phyloP scores from a whole-genome alignment of 306 rosid species.

The Pachyrhizus erosus region DNA sequence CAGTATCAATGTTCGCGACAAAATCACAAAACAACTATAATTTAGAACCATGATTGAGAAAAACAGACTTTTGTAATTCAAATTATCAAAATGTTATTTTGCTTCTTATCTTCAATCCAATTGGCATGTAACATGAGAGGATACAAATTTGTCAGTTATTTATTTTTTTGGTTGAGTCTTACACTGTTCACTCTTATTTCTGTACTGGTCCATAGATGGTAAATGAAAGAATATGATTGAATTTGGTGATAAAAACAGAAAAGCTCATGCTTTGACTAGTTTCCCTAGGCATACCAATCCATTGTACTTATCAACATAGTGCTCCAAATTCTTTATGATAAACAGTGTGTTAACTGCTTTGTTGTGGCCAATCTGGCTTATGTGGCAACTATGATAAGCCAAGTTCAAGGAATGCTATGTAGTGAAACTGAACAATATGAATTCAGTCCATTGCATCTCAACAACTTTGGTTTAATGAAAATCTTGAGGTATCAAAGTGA shows the following conservation, averaged over 20 bases:
- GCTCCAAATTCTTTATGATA: slow-evolving; percentile 20
- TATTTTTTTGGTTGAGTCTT: not conserved
- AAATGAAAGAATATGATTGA: slow-evolving; percentile 15
- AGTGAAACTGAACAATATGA: slow-evolving; percentile 14
- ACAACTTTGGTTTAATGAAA: not conserved
- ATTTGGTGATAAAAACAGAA: not conserved
- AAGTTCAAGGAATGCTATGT: slow-evolving; percentile 1
- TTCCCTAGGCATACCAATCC: not conserved
- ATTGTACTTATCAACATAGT: not conserved
- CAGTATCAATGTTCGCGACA: no score
- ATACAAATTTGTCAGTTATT: slow-evolving; percentile 20
- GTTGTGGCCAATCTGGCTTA: not conserved
- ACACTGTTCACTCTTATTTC: not conserved
- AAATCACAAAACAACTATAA: no score
- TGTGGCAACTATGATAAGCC: not conserved
- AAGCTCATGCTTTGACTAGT: slow-evolving; percentile 1
- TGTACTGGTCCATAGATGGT: not conserved
- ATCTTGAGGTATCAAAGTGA: not conserved
- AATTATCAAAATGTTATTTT: not conserved
- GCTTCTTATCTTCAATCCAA: not conserved
- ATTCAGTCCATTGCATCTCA: slow-evolving; percentile 10
- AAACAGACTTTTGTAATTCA: not conserved
- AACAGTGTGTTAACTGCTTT: not conserved
- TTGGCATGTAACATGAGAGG: not conserved
- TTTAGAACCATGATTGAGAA: no score